Evolutionary conservation across 2,329 filamentous ascomycete genomes (phyloP), one percentile per base, ranked within the genome.

Genomic region (Cadophora sp.): DNA sequence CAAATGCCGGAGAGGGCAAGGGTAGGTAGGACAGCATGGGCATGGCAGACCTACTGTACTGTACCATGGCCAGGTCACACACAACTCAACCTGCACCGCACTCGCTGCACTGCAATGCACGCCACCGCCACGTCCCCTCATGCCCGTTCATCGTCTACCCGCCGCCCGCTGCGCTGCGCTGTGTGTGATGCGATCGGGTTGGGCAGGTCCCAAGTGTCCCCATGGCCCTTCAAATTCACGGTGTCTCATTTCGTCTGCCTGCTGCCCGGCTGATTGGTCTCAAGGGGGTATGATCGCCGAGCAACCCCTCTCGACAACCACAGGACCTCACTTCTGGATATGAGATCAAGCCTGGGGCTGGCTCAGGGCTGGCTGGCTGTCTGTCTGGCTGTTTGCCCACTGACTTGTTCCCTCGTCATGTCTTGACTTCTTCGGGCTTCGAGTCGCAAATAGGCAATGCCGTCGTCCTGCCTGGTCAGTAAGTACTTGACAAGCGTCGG

Each of bases 251-350:
- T 63, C 20, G 56, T 45, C 39, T 36, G n/a, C 30, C 22, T 9
- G 18, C 24, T 24, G 51, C 33, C 59, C 66, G 47, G 66, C 36
- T 68, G 67, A 68, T 71, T 65, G 63, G 64, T 56, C 60, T 45
- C 24, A 53, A 62, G 22, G n/a, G 64, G 65, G 45, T 62, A 62
- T 66, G 64, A 68, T 70, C 70, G 43, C 62, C 68, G 61, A 59
- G 14, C 53, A 33, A 33, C 64, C 67, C 68, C 66, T 61, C 58
- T 59, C 55, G 58, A 41, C 56, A 27, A 62, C 51, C 55, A 27
- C 60, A 63, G 56, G 56, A 55, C 53, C 53, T 53, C 45, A 36
- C 22, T 51, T 41, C 39, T 45, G 24, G 36, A 50, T n/a, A 36
- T 24, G 58, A 50, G 27, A 50, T 61, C 39, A 61, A 58, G 53